phyloP scores from a whole-genome alignment of 2,329 filamentous ascomycete genomes.

The Canariomyces notabilis region DNA sequence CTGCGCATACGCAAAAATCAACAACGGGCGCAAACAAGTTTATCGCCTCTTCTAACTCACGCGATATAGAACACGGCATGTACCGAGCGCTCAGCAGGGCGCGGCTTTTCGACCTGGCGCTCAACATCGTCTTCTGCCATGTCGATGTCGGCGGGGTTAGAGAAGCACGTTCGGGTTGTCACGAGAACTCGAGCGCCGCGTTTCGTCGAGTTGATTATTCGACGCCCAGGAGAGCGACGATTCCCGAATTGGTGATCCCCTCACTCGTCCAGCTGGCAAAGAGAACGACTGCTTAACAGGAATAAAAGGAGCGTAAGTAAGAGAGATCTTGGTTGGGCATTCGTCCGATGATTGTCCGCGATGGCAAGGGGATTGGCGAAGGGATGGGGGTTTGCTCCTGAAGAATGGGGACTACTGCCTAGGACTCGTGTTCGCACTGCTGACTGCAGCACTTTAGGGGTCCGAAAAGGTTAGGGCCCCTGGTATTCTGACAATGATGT shows the following conservation, averaged over 20 bases:
- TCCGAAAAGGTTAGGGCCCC: too few species aligned
- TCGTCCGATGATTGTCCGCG: neutral
- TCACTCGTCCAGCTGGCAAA: neutral
- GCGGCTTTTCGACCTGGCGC: slow-evolving; percentile 28
- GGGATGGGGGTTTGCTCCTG: neutral
- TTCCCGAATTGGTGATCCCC: neutral
- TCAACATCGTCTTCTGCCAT: slow-evolving; percentile 23
- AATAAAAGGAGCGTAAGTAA: neutral
- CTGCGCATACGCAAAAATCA: slow-evolving; percentile 28
- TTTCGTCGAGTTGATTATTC: neutral
- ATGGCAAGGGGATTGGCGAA: neutral
- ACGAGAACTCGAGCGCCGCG: neutral
- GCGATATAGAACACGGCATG: slow-evolving; percentile 35
- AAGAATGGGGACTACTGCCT: too few species aligned
- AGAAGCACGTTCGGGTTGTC: neutral
- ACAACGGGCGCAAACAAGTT: neutral
- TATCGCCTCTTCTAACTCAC: slow-evolving; percentile 24
- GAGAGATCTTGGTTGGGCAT: slow-evolving; percentile 1
- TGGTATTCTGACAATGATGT: too few species aligned
- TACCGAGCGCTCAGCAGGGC: slow-evolving; percentile 20
- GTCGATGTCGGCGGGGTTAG: slow-evolving; percentile 2
- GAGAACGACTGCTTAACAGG: neutral
- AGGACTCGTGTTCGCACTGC: slow-evolving; percentile 4
- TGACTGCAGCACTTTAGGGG: too few species aligned
- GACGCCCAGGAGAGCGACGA: too few species aligned